phyloP scores from a whole-genome alignment of 169 alveolate species.

The Plasmodium reichenowi region DNA sequence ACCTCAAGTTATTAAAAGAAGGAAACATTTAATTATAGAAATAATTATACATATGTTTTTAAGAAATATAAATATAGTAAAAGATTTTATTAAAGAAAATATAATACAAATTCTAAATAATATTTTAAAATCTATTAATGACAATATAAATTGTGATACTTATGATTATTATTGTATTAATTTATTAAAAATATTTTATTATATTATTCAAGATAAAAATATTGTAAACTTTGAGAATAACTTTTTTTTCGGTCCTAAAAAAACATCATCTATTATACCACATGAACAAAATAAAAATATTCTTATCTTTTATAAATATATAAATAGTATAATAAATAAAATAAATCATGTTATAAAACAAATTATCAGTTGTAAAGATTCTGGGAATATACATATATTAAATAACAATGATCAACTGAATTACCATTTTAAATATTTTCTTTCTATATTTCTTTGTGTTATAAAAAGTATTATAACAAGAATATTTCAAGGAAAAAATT shows the following conservation, averaged over 20 bases:
- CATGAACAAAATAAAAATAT: no score
- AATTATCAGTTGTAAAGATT: no score
- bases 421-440: conserved; percentile 4
- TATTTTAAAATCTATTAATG: conserved; percentile 14
- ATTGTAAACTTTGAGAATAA: not conserved
- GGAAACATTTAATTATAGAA: conserved; percentile 23
- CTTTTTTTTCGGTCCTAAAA: no score
- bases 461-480: conserved; percentile 12
- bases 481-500: not conserved
- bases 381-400: no score
- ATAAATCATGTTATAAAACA: no score
- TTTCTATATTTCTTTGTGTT: conserved; percentile 41
- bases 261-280: no score
- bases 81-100: conserved; percentile 11
- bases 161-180: conserved; percentile 29
- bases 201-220: conserved; percentile 16
- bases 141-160: conserved; percentile 11
- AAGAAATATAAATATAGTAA: conserved; percentile 1
- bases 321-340: not conserved
- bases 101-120: conserved; percentile 6
- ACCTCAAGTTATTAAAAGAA: not conserved
- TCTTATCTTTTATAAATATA: no score
- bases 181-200: conserved; percentile 38
- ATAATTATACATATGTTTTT: conserved; percentile 17
- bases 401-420: no score